Evolutionary conservation across 768 basidiomycete genomes (phyloP).

Genomic region (Boletus coccyginus): DNA sequence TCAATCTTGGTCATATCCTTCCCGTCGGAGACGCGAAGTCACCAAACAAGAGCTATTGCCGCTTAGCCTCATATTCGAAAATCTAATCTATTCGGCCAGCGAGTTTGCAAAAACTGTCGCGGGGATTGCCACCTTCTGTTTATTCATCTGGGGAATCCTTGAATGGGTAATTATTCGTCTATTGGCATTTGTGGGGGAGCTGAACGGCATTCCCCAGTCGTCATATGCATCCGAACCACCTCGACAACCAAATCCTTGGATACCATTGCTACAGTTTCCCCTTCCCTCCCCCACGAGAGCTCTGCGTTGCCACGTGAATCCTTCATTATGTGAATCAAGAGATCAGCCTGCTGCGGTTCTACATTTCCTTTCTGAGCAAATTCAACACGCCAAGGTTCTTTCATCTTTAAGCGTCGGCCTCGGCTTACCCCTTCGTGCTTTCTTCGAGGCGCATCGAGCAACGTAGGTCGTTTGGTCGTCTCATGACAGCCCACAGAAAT

Average conservation of each 20-base stretch:
- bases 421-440: conserved; percentile 17
- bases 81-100: not conserved
- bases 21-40: not conserved
- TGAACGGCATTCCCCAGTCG: conserved; percentile 16
- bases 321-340: conserved; percentile 5
- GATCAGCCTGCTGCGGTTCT: conserved; percentile 19
- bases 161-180: conserved; percentile 17
- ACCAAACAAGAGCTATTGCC: not conserved
- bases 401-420: conserved; percentile 21
- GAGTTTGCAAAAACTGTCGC: conserved; percentile 16
- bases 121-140: conserved; percentile 16
- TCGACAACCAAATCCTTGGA: conserved; percentile 1
- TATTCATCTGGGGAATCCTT: conserved; percentile 22
- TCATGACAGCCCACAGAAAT: not conserved
- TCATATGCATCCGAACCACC: conserved; percentile 7
- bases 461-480: conserved; percentile 11
- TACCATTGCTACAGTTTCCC: conserved; percentile 5
- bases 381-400: conserved; percentile 26
- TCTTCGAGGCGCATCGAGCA: conserved; percentile 20
- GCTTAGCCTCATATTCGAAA: conserved; percentile 1
- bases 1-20: not conserved
- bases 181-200: not conserved
- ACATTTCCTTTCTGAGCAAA: conserved; percentile 29
- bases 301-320: conserved; percentile 2
- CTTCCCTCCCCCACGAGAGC: conserved; percentile 6